Evolutionary conservation across 345 rosid species (phyloP), one percentile per base, ranked within the genome.

Genomic region (Gossypium australe): DNA sequence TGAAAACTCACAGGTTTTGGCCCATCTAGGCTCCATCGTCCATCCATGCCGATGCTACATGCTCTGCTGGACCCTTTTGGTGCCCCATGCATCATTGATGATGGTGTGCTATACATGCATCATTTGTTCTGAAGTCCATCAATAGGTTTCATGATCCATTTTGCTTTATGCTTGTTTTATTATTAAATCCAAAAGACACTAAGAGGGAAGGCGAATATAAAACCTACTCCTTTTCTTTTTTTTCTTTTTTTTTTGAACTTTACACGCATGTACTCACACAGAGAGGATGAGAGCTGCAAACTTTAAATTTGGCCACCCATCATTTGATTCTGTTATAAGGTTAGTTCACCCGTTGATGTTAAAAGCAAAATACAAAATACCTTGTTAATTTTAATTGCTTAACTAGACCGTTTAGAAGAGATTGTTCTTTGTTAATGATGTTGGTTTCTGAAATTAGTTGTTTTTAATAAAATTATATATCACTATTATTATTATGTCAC

Each of bases 21-120:
- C 53, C 52, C 56, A 24, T 12, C 41, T 27, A 85, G 86, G 72
- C 85, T 34, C 61, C 61, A 20, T 9, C 5, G 0, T 16, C 90
- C 89, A 17, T 79, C 87, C 87, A 77, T 70, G 75, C 89, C 7
- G 25, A 67, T 9, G 34, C 27, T 20, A 57, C 70, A 51, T 79
- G 77, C 52, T 51, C 57, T 76, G 58, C 17, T 48, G 65, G 77
- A 58, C 53, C 75, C 68, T 41, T 25, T 24, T 76, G 71, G 70
- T 74, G 77, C 79, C 72, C 73, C 17, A n/a, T 71, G 34, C 77
- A 78, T 75, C 74, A 78, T 78, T 75, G 69, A 18, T 56, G 29
- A 9, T 22, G 56, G 7, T 67, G 13, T 67, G 71, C 71, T 48
- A 41, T 24, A 13, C 47, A 17, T 22, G 9, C 64, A 49, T 69